Evolutionary conservation across 768 basidiomycete species (phyloP).

Genomic region (Kwoniella bestiolae): DNA sequence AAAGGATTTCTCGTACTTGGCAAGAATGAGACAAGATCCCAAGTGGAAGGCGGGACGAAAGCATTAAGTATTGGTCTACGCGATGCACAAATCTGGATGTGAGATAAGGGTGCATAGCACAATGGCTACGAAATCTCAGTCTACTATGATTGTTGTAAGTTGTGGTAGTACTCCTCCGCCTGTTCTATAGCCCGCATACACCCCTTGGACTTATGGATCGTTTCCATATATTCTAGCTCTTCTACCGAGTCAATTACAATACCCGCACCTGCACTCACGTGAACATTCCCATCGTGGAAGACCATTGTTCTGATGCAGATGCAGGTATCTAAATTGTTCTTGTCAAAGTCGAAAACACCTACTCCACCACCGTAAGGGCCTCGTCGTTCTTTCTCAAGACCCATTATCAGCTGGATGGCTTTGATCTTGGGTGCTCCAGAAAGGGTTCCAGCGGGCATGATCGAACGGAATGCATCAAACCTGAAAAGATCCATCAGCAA

Average conservation of each 20-base stretch:
- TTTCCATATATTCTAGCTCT: slow-evolving; percentile 95
- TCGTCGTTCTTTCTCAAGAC: slow-evolving; percentile 82
- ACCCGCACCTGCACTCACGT: slow-evolving; percentile 73
- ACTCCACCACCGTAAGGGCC: slow-evolving; percentile 97
- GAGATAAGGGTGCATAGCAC: no score
- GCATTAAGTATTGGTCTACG: no score
- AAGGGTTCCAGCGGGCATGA: slow-evolving; percentile 98
- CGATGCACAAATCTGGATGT: no score
- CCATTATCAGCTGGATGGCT: slow-evolving; percentile 88
- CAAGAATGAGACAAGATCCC: no score
- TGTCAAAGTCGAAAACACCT: slow-evolving; percentile 89
- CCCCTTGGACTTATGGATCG: slow-evolving; percentile 87
- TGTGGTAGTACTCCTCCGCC: slow-evolving; percentile 74
- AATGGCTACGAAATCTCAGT: no score
- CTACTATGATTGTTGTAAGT: not conserved
- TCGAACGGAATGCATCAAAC: slow-evolving; percentile 98
- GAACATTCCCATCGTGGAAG: slow-evolving; percentile 84
- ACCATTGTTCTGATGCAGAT: slow-evolving; percentile 98
- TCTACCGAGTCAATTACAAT: slow-evolving; percentile 90
- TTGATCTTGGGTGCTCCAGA: slow-evolving; percentile 99
- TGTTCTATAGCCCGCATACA: slow-evolving; percentile 82
- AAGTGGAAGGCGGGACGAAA: no score
- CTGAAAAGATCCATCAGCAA: no score
- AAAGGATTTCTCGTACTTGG: no score
- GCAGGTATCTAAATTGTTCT: slow-evolving; percentile 94